A percentile compares a stretch with the other conserved stretches of the same genome.
Evolutionary conservation across 2,329 filamentous ascomycete genomes (phyloP).

Genomic region (Aspergillus hortae): DNA sequence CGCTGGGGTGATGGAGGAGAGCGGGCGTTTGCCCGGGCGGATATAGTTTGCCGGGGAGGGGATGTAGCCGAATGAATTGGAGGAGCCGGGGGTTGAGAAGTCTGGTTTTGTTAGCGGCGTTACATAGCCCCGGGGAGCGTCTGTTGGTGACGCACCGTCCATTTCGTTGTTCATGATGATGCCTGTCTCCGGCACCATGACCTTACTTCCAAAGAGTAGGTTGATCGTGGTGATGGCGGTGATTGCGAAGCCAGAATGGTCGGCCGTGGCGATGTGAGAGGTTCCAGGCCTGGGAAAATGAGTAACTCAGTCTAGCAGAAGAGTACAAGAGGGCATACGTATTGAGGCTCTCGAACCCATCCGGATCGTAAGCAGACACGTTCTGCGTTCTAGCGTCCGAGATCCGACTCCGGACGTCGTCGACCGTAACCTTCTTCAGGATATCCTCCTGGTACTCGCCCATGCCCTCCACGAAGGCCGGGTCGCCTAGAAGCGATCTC

Average conservation of each 20-base stretch:
- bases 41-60: constrained; percentile 80
- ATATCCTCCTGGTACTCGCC: constrained; percentile 63
- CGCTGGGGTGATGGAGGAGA: constrained; percentile 77
- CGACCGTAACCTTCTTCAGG: constrained; percentile 59
- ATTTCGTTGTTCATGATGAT: constrained; percentile 69
- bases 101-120: constrained; percentile 55
- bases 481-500: constrained; percentile 78
- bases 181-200: constrained; percentile 78
- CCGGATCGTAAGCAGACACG: constrained; percentile 69
- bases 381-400: constrained; percentile 68
- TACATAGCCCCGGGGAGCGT: not conserved
- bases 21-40: constrained; percentile 72
- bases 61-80: constrained; percentile 81
- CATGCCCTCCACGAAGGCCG: constrained; percentile 65
- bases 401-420: constrained; percentile 63
- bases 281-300: constrained; percentile 43
- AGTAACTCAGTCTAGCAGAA: not conserved
- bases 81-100: constrained; percentile 75
- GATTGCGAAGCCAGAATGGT: constrained; percentile 69
- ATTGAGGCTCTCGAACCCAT: constrained; percentile 61
- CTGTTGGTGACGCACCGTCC: constrained; percentile 48
- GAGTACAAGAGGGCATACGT: constrained; percentile 40
- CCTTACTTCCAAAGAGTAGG: constrained; percentile 72
- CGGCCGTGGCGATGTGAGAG: constrained; percentile 60
- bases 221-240: constrained; percentile 86